Base-by-base conservation (phyloP, 768 basidiomycete genomes). In the Phanerochaete sordida region DNA sequence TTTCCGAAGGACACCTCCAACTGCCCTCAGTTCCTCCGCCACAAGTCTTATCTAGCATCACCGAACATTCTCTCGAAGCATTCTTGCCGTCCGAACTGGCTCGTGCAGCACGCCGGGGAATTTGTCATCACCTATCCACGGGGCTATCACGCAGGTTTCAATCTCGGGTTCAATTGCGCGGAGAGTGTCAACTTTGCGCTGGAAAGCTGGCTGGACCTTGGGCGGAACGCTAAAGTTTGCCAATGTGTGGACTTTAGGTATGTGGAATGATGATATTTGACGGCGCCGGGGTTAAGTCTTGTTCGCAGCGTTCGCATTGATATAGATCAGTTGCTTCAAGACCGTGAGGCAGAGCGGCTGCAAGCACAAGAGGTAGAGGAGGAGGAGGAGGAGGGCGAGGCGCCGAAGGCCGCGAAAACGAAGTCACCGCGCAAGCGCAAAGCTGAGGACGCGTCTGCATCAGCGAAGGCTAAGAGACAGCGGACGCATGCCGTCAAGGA, bases 181-280 rank as follows among this genome's bases (percentile, higher is more conserved):
- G 96, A 98, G 74, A 93, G 91, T 63, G 93, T 97, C 68, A 98
- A 98, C 71, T 98, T 98, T 70, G 96, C 96, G 0, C 77, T 97
- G 27, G 92, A 97, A 45, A 91, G 90, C 64, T 98, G 95, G 95
- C 74, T 98, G 5, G 93, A 95, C 44, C 73, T 95, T 21, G 96
- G 95, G 1, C 79, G 91, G 58, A 83, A 81, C 57, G 95, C 96
- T 7, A 85, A 86, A 62, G 84, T 78, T 3, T 93, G 91, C 65
- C 76, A 83, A 66, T 92, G 90, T 67, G 79, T 91, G n/a, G 70
- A 76, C 54, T 86, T 87, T 69, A 93, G 91, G 91, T 88, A 65
- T 23, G 73, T 48, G 16, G 43, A 52, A 37, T 11, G 4, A 6
- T 11, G 11, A n/a, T 56, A 28, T 28, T 12, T 16, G 27, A 8